phyloP scores from a whole-genome alignment of 306 rosid species.

The Trifolium fragiferum region DNA sequence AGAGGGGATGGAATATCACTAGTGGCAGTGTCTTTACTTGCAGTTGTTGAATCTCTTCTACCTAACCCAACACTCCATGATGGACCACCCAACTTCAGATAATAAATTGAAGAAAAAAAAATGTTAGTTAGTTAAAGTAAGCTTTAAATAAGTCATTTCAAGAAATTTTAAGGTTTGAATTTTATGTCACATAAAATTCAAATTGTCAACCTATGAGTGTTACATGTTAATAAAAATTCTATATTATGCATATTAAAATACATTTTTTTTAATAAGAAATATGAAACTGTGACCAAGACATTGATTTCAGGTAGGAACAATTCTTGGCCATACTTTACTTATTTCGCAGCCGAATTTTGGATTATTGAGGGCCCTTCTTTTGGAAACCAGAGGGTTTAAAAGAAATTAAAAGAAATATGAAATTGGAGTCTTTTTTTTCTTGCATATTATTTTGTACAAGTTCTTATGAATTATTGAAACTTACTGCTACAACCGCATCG shows the following conservation, averaged over 20 bases:
- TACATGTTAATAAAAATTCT: too few relatives aligned
- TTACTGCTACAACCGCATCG: slow-evolving; percentile 67
- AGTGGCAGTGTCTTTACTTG: slow-evolving; percentile 68
- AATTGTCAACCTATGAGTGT: not conserved
- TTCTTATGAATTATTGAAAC: slow-evolving; percentile 17
- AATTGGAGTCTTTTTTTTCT: not conserved
- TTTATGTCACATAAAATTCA: not conserved
- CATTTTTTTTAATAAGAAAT: too few relatives aligned
- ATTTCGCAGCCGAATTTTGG: too few relatives aligned
- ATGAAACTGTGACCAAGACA: too few relatives aligned
- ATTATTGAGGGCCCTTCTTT: too few relatives aligned
- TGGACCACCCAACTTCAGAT: slow-evolving; percentile 69
- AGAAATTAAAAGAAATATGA: too few relatives aligned
- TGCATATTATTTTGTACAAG: not conserved
- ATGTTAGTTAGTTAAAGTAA: not conserved
- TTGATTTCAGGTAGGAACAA: too few relatives aligned
- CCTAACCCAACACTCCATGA: slow-evolving; percentile 69
- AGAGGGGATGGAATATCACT: slow-evolving; percentile 67
- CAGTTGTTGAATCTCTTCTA: slow-evolving; percentile 74
- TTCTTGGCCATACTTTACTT: too few relatives aligned
- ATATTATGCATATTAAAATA: too few relatives aligned
- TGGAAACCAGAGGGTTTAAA: too few relatives aligned
- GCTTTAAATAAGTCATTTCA: slow-evolving; percentile 1
- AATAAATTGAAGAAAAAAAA: not conserved
- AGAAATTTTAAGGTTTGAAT: not conserved